Percentiles rank a stretch among this genome's conserved stretches.
Evolutionary conservation across 495 filamentous ascomycete genomes (phyloP).

Genomic region (Podospora fimiseda): DNA sequence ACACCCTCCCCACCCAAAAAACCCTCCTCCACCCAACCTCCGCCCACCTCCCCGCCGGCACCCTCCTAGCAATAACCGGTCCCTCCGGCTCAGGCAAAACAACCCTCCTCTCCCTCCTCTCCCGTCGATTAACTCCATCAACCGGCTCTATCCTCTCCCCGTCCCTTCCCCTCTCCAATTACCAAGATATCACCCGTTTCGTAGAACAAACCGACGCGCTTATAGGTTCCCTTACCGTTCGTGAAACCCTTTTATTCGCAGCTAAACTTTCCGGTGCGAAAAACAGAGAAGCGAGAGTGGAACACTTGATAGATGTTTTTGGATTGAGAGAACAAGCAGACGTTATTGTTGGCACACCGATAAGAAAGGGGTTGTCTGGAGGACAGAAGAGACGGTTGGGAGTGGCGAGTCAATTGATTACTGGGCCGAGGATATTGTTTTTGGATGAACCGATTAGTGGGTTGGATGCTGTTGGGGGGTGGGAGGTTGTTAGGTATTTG

Average conservation of each 20-base stretch:
- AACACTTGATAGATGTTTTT: conserved; percentile 77
- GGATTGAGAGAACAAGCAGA: conserved; percentile 64
- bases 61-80: conserved; percentile 71
- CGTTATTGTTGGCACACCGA: conserved; percentile 68
- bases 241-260: conserved; percentile 70
- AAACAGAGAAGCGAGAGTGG: conserved; percentile 70
- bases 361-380: conserved; percentile 71
- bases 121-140: conserved; percentile 55
- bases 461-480: conserved; percentile 72
- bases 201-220: conserved; percentile 84
- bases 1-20: background rate
- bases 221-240: conserved; percentile 69
- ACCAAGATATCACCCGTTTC: conserved; percentile 55
- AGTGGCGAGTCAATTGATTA: conserved; percentile 73
- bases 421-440: conserved; percentile 70
- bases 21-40: background rate
- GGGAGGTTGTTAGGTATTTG: conserved; percentile 73
- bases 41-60: conserved; percentile 39
- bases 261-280: conserved; percentile 60
- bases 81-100: conserved; percentile 73
- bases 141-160: conserved; percentile 11
- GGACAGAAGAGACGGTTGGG: conserved; percentile 76
- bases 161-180: conserved; percentile 37
- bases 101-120: conserved; percentile 68
- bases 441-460: conserved; percentile 79